phyloP scores from a whole-genome alignment of 345 rosid genomes.

The Arabis alpina region DNA sequence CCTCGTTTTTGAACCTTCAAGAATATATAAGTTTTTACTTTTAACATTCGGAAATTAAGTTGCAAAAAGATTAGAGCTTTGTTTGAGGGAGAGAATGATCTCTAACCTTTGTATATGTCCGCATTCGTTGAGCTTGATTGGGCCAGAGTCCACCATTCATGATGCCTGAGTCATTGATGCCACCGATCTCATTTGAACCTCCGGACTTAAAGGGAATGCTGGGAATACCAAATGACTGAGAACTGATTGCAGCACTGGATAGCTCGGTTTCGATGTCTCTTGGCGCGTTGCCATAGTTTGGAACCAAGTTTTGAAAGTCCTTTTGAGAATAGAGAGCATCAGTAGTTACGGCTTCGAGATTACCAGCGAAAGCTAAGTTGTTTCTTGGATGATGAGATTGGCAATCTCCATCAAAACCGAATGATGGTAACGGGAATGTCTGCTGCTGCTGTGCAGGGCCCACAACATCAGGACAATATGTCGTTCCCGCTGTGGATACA shows the following conservation, averaged over 20 bases:
- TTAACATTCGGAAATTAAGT: not conserved
- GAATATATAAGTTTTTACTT: constrained; percentile 9
- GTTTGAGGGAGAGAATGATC: constrained; percentile 3
- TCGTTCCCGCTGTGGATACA: constrained; percentile 82
- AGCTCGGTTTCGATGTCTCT: constrained; percentile 87
- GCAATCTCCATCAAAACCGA: constrained; percentile 75
- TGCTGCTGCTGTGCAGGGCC: constrained; percentile 58
- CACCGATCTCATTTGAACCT: constrained; percentile 67
- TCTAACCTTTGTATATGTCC: constrained; percentile 91
- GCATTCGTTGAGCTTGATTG: constrained; percentile 84
- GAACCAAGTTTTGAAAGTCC: constrained; percentile 84
- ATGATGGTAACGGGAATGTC: constrained; percentile 68
- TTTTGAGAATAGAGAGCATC: constrained; percentile 79
- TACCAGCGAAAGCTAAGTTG: constrained; percentile 64
- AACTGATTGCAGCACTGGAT: constrained; percentile 83
- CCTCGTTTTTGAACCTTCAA: constrained; percentile 98
- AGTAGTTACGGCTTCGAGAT: constrained; percentile 64
- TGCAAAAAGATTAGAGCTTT: not conserved
- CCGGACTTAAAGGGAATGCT: constrained; percentile 74
- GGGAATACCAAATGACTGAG: constrained; percentile 93
- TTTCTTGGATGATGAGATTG: constrained; percentile 70
- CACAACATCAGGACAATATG: constrained; percentile 76
- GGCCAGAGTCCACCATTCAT: constrained; percentile 81
- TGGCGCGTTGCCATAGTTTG: constrained; percentile 65
- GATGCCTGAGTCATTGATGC: constrained; percentile 71